Base-by-base conservation (phyloP, 352 stramenopile genomes). In the Phytopythium kandeliae region DNA sequence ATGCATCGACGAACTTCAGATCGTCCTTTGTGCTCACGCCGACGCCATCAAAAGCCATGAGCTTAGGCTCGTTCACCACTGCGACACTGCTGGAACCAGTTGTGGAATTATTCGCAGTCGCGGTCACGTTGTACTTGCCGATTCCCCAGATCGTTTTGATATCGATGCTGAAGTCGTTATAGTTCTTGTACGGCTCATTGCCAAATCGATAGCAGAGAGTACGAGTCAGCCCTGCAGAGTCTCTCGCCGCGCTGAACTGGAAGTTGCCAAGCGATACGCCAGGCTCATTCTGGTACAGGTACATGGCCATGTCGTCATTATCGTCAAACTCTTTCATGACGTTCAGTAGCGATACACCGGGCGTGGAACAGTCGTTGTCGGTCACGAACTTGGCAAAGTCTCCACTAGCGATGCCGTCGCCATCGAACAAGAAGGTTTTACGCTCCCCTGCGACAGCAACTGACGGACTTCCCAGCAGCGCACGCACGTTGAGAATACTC, bases 291-390 rank as follows among this genome's bases (percentile, higher is more conserved):
- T 85, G 70, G 41, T 89, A 89, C 34, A 89, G n/a, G 52, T 79
- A 86, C 57, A 86, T 77, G 4, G 74, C 71, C 73, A 86, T 86
- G 33, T 86, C 73, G 6, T 53, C 35, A 13, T 65, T 67, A 26
- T 86, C 67, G 26, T 89, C 78, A 36, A 82, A 89, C 35, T 86
- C 73, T 33, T 83, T 85, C 22, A 78, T 69, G 25, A 86, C 66
- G 25, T 85, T 85, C 8, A 62, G 33, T 2, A 86, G 57, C 11
- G 62, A 58, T 31, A 85, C 61, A 0, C 78, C 78, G 0, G 64
- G 63, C 1, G 30, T 36, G 5, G 60, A 61, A 43, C 78, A 89
- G 37, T 74, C 69, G 11, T 30, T 44, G 9, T 37, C 52, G 1
- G 69, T 37, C 12, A 88, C 74, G 60, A 89, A 86, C 43, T 89